Base-by-base conservation (phyloP, 2,329 filamentous ascomycete species). In the Cladophialophora carrionii region DNA sequence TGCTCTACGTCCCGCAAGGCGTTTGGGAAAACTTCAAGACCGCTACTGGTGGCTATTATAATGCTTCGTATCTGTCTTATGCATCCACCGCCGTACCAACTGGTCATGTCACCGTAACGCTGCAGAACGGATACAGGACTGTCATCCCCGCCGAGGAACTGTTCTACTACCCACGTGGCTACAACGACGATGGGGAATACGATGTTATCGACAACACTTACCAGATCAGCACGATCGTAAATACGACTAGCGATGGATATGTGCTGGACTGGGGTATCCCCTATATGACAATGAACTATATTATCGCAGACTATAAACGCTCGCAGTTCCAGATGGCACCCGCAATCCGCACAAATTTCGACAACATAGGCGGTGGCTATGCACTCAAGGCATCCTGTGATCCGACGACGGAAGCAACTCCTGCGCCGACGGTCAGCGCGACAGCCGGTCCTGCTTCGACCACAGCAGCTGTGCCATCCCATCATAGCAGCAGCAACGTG, bases 211-310 rank as follows among this genome's bases (percentile, higher is more conserved):
- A 71, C 62, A 57, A 71, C 41, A 68, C 62, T 3, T 65, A 66
- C 22, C 43, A 62, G 26, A 63, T 70, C 41, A 51, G 55, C 20
- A 61, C 61, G 17, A 6, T 70, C 5, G 24, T 61, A 8, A 70
- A 70, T 41, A 26, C 29, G 4, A 68, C 66, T 20, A 60, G 62
- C 32, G 54, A 66, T 29, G 64, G 64, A 32, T 67, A 68, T 46
- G 63, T 64, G 6, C 32, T 65, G 53, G 59, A 65, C 54, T 69
- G 67, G 63, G 70, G 70, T 14, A 65, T 71, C n/a, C 68, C 70
- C 3, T 70, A 64, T 54, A 53, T 70, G 51, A 70, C 68, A 49
- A 68, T 68, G 70, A 70, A 70, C 63, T 71, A 71, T 53, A 64
- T 71, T 14, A 66, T 71, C 32, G 62, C 51, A 26, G 70, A 71